phyloP scores from a whole-genome alignment of 805 yeast species.

The Candida ulmi region DNA sequence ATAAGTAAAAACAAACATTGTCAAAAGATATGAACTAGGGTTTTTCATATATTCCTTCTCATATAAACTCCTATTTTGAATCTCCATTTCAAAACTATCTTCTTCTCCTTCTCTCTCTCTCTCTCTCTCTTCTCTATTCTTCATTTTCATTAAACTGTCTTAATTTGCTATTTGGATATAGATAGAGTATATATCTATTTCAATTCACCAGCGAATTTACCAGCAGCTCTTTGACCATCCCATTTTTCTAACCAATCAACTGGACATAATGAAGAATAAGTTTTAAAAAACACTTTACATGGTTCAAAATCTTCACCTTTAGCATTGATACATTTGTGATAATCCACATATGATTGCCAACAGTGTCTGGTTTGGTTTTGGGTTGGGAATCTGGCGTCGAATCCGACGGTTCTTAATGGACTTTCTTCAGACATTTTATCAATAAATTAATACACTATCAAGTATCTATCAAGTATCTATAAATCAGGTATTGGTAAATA shows the following conservation, averaged over 20 bases:
- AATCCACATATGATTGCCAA: slow-evolving; percentile 96
- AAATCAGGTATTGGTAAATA: no score
- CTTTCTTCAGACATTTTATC: slow-evolving; percentile 27
- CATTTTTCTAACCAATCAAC: slow-evolving; percentile 79
- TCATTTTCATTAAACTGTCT: no score
- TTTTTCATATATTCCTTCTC: no score
- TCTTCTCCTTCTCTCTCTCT: no score
- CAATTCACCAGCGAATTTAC: slow-evolving; percentile 49
- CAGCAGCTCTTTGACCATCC: slow-evolving; percentile 77
- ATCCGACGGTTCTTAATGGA: slow-evolving; percentile 60
- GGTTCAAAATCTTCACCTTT: slow-evolving; percentile 99
- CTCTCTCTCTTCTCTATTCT: no score
- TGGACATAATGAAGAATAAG: slow-evolving; percentile 84
- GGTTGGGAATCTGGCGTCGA: slow-evolving; percentile 94
- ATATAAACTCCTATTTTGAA: no score
- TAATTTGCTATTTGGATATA: no score
- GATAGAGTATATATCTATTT: slow-evolving; percentile 19
- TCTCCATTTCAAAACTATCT: no score
- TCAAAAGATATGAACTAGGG: no score
- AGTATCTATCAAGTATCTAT: no score
- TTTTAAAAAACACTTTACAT: slow-evolving; percentile 89
- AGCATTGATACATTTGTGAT: slow-evolving; percentile 93
- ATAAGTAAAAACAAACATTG: no score
- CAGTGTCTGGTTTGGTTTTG: slow-evolving; percentile 98
- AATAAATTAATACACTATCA: no score